These are phyloP conservation scores for Leccinum boreale DNA, from an alignment of 768 basidiomycete genomes.

Conservation along the genomic window DNA sequence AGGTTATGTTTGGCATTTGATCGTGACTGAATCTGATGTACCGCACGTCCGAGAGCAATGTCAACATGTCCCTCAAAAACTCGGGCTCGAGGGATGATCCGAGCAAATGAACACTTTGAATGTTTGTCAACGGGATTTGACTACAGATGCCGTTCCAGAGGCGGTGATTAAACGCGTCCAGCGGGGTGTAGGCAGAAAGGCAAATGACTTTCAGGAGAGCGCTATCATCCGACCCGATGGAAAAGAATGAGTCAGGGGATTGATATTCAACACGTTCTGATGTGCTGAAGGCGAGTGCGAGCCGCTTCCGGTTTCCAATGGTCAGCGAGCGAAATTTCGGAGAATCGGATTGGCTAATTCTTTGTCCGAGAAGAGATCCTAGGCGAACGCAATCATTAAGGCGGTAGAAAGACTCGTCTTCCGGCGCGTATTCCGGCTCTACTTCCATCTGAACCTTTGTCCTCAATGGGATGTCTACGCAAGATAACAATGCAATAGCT, in stretches of 20 bases:
- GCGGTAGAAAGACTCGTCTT: no score
- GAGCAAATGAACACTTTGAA: background rate
- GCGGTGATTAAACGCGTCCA: no score
- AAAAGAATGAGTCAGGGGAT: background rate
- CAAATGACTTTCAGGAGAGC: no score
- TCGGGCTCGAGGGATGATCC: background rate
- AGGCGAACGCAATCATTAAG: background rate
- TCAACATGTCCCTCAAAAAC: background rate
- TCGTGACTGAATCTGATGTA: background rate
- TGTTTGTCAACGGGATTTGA: background rate
- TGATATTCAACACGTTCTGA: no score
- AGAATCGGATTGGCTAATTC: background rate
- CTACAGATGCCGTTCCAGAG: background rate
- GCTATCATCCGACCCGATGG: no score
- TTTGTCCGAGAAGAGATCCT: background rate
- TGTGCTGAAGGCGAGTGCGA: no score
- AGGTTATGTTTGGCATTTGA: no score
- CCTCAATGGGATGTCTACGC: background rate
- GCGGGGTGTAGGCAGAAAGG: no score
- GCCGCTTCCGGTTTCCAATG: no score
- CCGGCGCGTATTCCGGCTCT: no score
- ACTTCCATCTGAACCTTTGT: background rate
- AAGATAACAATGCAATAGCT: background rate
- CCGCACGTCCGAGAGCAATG: background rate
- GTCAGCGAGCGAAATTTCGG: background rate